Percentiles rank a stretch among this genome's conserved stretches.
phyloP scores from a whole-genome alignment of 169 alveolate species.

The Eimeria necatrix region DNA sequence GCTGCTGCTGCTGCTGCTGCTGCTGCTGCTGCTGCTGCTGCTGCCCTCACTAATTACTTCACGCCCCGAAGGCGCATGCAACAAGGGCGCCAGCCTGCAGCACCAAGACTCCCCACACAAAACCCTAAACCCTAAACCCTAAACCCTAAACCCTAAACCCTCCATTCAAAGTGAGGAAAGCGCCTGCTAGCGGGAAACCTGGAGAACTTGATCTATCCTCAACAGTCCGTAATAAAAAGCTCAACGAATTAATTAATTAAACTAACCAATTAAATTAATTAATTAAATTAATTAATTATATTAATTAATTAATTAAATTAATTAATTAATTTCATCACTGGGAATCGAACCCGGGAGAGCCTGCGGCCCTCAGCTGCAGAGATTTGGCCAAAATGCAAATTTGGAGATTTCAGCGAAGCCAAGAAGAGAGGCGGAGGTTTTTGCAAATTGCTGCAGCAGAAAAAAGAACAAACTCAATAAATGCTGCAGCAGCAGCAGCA shows the following conservation, averaged over 20 bases:
- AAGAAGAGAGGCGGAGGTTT: background rate
- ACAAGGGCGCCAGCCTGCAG: background rate
- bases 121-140: too few relatives aligned
- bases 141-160: too few relatives aligned
- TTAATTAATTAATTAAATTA: background rate
- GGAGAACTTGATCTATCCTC: too few relatives aligned
- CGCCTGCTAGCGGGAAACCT: too few relatives aligned
- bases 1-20: background rate
- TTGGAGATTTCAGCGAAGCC: background rate
- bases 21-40: background rate
- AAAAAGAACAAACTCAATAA: background rate
- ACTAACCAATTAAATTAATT: background rate
- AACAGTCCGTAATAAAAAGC: too few relatives aligned
- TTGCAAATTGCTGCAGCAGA: background rate
- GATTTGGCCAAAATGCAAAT: background rate
- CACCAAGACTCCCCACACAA: background rate
- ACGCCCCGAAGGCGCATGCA: background rate
- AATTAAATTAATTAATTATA: background rate
- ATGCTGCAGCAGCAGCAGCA: background rate
- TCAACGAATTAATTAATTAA: background rate
- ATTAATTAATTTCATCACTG: background rate
- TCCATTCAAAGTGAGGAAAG: too few relatives aligned
- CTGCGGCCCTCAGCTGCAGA: constrained; percentile 22
- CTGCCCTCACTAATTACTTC: background rate
- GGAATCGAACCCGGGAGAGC: constrained; percentile 61